Base-by-base conservation (phyloP, 148 eudicot genomes). In the Nepenthes gracilis region DNA sequence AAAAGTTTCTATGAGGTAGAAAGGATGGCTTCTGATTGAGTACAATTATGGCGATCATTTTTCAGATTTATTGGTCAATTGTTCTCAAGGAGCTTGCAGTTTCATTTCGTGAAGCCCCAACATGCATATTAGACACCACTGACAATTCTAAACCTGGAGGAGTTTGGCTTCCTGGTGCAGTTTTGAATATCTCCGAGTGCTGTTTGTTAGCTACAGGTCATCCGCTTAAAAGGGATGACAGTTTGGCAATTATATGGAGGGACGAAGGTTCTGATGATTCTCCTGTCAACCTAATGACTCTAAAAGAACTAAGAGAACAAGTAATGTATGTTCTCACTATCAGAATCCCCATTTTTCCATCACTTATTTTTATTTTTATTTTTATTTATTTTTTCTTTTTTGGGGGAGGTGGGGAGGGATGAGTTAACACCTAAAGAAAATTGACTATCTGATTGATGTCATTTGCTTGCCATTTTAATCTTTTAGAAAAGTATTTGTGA, bases 91-190 rank as follows among this genome's bases (percentile, higher is more conserved):
- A 88, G 60, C 73, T 86, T 34, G 76, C 98, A 5, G 38, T 88
- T 66, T 69, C 75, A 64, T 93, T 86, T 57, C 80, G 60, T 36
- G 57, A 74, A 61, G 59, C 80, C 15, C 98, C 98, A 48, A 79
- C 68, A 55, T 77, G 85, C 65, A 79, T 88, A 40, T 72, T 93
- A 53, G 96, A 92, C 64, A 72, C 78, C 15, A 72, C 86, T 5
- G 75, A 81, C 69, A 68, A 66, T 68, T 75, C 91, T 4, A 88
- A 78, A 74, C 89, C 61, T 10, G 86, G 91, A 37, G 98, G 96
- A 63, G 73, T 84, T 36, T 93, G 98, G 98, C 74, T 93, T 65
- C 95, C 96, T 54, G 98, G 95, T 60, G 78, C 98, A 2, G 73
- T 86, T 62, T 55, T 93, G 47, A 93, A 93, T 64, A 73, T 88